Evolutionary conservation across 2,329 filamentous ascomycete genomes (phyloP), one percentile per base, ranked within the genome.

Genomic region (Hymenoscyphus occultus): DNA sequence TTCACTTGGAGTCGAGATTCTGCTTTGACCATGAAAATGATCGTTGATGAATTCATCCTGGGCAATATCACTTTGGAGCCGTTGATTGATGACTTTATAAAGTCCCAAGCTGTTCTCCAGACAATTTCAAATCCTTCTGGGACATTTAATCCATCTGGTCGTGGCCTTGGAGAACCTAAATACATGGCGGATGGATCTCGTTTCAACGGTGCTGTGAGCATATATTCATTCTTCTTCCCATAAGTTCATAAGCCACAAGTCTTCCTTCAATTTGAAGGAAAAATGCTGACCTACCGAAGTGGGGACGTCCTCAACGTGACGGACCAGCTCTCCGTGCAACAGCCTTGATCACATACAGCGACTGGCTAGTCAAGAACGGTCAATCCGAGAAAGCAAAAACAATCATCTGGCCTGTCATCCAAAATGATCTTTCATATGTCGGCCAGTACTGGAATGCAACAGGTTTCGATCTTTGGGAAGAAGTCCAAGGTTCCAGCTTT

Each of bases 401-500:
- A 19, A 86, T 89, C 71, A 79, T 85, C 13, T 93, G 90, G 90
- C 91, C 91, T 1, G 80, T 94, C 60, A 84, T 93, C 54, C 80
- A 82, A 40, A 93, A 93, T 69, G 92, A 95, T 71, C 80, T 95
- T 39, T 82, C 82, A 58, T 95, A 94, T 68, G 86, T 91, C 7
- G 83, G 86, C 0, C 85, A 91, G 72, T 90, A 91, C 78, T 91
- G 88, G 86, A 85, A 83, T 65, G 76, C 80, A 68, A 82, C 81
- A 5, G 81, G 81, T 0, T 94, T 88, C 72, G 91, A 96, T 74
- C 82, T 95, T 5, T 95, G 92, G 92, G 91, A 96, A 74, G 91
- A 95, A 75, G 84, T 91, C 6, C 81, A 82, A n/a, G 90, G 90
- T 59, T 88, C 85, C 28, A 92, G 90, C 0, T 95, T 93, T 81